Evolutionary conservation across 2,329 filamentous ascomycete species (phyloP), one percentile per base, ranked within the genome.

Genomic region (Fusarium neocosmosporiellum): DNA sequence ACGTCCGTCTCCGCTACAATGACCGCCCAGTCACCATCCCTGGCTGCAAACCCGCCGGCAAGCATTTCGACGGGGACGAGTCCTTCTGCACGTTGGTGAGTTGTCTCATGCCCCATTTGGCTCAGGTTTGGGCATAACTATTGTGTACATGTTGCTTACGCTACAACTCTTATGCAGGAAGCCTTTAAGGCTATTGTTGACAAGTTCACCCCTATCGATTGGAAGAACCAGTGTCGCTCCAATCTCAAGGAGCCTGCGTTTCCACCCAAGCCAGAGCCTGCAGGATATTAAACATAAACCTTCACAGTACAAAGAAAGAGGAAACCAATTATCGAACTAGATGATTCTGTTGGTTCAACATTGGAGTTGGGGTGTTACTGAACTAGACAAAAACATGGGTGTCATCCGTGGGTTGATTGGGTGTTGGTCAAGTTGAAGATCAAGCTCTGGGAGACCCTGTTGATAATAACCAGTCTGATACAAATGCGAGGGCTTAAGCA

Each of bases 101-200:
- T 82, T 20, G 18, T 18, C 13, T 18, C 31, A 16, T 22, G 18
- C 31, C 10, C 16, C 5, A n/a, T 48, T 24, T 48, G 10, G 24
- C 24, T 13, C 24, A 29, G 10, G 43, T n/a, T n/a, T 29, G 16
- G 18, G 24, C 43, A 48, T 18, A 36, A 34, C 31, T 8, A 46
- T 46, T n/a, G 24, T 34, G 37, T 46, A 41, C 48, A 33, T 20
- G 41, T 74, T 60, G 34, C 66, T 74, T 50, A 73, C 63, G 16
- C 22, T 10, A 11, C 24, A 29, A 18, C 34, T 48, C 55, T 14
- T n/a, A 57, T 18, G 61, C 69, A 94, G 91, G 90, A 93, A 65
- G 94, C 96, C 0, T 99, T 99, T 87, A 98, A 98, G 83, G 86
- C 90, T 59, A 94, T 98, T 63, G 94, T 96, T 3, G 96, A 98